Evolutionary conservation across 192 early-diverging fungal genomes (phyloP), one percentile per base, ranked within the genome.

Genomic region (Backusella tuberculispora): DNA sequence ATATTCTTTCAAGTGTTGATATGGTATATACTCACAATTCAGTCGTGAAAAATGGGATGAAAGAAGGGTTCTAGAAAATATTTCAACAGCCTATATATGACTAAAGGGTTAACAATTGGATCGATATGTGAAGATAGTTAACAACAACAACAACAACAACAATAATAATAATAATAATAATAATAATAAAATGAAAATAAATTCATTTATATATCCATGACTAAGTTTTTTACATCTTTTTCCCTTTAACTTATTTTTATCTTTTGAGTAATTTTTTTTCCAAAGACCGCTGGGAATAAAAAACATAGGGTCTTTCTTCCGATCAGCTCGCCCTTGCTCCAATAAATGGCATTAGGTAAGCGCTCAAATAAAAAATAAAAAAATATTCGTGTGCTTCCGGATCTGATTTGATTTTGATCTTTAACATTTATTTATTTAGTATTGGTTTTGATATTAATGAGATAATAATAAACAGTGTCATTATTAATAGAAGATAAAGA

Each of bases 281-380:
- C 19, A 53, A 60, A 60, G 53, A 60, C 53, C 53, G 53, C 53
- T 60, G 53, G 53, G 53, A 60, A 60, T 12, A 26, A 60, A 5
- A 19, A 13, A 21, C 21, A 24, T 19, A 60, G 21, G 21, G 53
- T 24, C 21, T 9, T n/a, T n/a, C 12, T 60, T 12, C 53, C 53
- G 53, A 60, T 26, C 29, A 34, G 24, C 21, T 60, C 53, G 53
- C 21, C 10, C 12, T 60, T 60, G 53, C 21, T 60, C 53, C 53
- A 60, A 60, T 60, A 26, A 60, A 60, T 9, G 12, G 10, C 53
- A 24, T 26, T 24, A 60, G 26, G 21, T 13, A 60, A 26, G 53
- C 53, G 53, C 53, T 26, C 21, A 3, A 26, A 26, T 26, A 60
- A 60, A 60, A 34, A 34, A 34, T 34, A 34, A 34, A 34, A 34